Conservation (phyloP, 768 basidiomycete genomes). For the Xanthoconium purpureum region DNA sequence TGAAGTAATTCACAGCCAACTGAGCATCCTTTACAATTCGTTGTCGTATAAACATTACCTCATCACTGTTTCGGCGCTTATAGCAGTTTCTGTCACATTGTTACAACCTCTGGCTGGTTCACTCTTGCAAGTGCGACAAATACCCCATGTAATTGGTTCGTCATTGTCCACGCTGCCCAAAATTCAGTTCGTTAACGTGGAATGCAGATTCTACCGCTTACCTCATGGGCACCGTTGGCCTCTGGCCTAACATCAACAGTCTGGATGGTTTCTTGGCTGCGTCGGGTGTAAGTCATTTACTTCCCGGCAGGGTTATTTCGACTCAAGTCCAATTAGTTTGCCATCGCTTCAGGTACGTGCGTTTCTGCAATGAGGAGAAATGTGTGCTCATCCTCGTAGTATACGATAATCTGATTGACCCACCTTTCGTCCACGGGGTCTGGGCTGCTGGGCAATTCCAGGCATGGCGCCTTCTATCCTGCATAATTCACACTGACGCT, state of each 20-base stretch:
- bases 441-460: constrained; percentile 58
- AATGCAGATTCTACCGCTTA: constrained; percentile 38
- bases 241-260: constrained; percentile 41
- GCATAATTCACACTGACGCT: not conserved
- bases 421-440: constrained; percentile 48
- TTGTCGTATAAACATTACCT: constrained; percentile 52
- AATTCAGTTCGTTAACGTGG: not conserved
- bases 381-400: constrained; percentile 14
- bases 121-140: constrained; percentile 28
- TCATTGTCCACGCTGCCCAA: constrained; percentile 6
- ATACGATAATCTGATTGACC: constrained; percentile 46
- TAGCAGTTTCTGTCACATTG: constrained; percentile 42
- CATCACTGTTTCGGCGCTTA: constrained; percentile 50
- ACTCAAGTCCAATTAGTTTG: constrained; percentile 32
- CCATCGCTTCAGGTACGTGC: constrained; percentile 26
- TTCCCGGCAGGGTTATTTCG: not conserved
- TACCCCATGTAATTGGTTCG: constrained; percentile 16
- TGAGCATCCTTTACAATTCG: constrained; percentile 42
- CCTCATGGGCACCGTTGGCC: constrained; percentile 42
- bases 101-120: constrained; percentile 58
- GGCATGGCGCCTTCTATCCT: constrained; percentile 31
- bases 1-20: constrained; percentile 35
- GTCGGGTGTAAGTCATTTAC: constrained; percentile 43
- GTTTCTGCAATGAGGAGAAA: not conserved
- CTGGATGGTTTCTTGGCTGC: constrained; percentile 58